Evolutionary conservation across 2,329 filamentous ascomycete species (phyloP), one percentile per base, ranked within the genome.

Genomic region (Ophiostoma sp.): DNA sequence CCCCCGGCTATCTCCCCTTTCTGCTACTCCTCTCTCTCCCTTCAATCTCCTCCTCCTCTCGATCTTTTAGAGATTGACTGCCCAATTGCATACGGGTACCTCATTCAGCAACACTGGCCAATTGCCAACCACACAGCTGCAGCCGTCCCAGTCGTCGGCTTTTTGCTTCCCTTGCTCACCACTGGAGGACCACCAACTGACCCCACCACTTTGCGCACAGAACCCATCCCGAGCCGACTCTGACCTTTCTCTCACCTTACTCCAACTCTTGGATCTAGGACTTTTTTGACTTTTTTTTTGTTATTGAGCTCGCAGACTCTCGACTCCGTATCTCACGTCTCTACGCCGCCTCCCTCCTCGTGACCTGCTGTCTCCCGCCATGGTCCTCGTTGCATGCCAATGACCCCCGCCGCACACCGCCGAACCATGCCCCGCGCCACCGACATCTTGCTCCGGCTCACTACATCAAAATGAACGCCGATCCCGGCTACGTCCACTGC

Each of bases 401-500:
- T 69, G 52, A 67, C 65, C 65, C 23, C 65, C 65, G 23, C 27
- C 65, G n/a, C 39, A 33, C 36, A 31, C 23, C 41, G 31, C 41
- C 60, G 62, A 69, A 65, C 70, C 67, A 69, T 69, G 60, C 36
- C 44, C 60, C 36, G 52, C 67, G n/a, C 44, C 17, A 27, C 48
- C n/a, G 23, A 23, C 23, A 60, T 13, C 17, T 36, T 36, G n/a
- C 44, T 27, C 23, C 48, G 35, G 60, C 35, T 41, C 23, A n/a
- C 23, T 72, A 72, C 74, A 71, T 60, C 70, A 79, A 75, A 78
- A 88, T 88, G 86, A 87, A 84, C 77, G 83, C 83, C 77, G 85
- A 88, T 78, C 83, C 84, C 76, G 82, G 83, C 79, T 82, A 88
- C 75, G 85, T 89, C 76, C 82, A 83, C 79, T 86, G 84, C 78